Evolutionary conservation across 164 flowering plant species (phyloP), one percentile per base, ranked within the genome.

Genomic region (Chimonanthus praecox): DNA sequence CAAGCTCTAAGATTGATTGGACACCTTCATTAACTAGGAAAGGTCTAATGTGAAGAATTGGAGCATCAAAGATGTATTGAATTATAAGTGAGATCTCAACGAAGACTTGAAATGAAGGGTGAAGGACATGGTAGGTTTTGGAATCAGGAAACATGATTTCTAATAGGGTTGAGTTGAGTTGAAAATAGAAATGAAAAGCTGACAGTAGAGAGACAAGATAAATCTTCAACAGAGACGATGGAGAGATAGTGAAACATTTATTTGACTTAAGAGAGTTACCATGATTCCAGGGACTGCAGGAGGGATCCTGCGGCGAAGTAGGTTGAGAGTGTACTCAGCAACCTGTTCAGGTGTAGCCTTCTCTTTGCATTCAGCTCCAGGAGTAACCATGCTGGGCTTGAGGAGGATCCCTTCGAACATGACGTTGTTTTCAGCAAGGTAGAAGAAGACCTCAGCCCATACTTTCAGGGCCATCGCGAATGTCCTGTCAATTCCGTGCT

Each of bases 331-430:
- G 90, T 89, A 92, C 0, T 82, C 81, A 6, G 94, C 89, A 47
- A 89, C 89, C 46, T 83, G 73, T 70, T 88, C 78, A 47, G 96
- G 91, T 46, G 90, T 84, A 68, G 92, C 98, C 81, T 69, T 88
- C 4, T 89, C 92, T 82, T 91, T 91, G 90, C 88, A 85, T 67
- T 89, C 98, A 43, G 94, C 96, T 43, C 97, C 97, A 15, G 94
- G 95, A 69, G 95, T 92, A 68, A 92, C 97, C 95, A 92, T 92
- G 89, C 94, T 88, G 47, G 97, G 97, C 84, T 90, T 90, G 80
- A 90, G 89, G 77, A 92, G 94, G 82, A 91, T 91, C 43, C 94
- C 97, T 67, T 88, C 90, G 71, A 87, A 89, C 85, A 79, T 16
- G 70, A 87, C 97, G 79, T 90, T 90, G 90, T 90, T 91, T 79